phyloP scores from a whole-genome alignment of 371 early-diverging fungal genomes.

The Syncephalis plumigaleata region DNA sequence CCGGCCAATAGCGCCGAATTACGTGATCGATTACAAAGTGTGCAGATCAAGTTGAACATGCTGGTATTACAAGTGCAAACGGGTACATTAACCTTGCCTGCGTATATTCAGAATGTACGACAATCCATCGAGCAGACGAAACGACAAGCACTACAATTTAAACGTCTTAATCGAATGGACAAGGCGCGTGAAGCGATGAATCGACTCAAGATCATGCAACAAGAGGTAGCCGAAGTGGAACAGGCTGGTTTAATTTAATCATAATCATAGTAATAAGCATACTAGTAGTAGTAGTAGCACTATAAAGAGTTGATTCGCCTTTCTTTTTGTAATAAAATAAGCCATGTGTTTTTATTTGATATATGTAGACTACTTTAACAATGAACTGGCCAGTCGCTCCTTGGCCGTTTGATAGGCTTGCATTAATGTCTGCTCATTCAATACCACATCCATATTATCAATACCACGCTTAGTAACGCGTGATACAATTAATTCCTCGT shows the following conservation, averaged over 20 bases:
- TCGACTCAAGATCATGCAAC: slow-evolving; percentile 59
- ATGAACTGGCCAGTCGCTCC: slow-evolving; percentile 64
- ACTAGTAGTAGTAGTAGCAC: no score
- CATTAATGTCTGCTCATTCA: slow-evolving; percentile 80
- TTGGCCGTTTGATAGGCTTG: slow-evolving; percentile 82
- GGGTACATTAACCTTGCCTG: slow-evolving; percentile 56
- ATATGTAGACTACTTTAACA: slow-evolving; percentile 33
- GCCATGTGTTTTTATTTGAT: slow-evolving; percentile 4
- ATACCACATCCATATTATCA: slow-evolving; percentile 60
- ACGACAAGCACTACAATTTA: slow-evolving; percentile 48
- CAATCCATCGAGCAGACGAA: slow-evolving; percentile 39
- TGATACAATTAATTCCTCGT: slow-evolving; percentile 67
- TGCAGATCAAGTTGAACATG: slow-evolving; percentile 64
- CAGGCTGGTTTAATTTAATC: slow-evolving; percentile 22
- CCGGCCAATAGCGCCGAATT: slow-evolving; percentile 26
- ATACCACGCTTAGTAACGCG: slow-evolving; percentile 80
- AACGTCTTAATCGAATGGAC: slow-evolving; percentile 36
- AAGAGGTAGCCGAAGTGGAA: slow-evolving; percentile 62
- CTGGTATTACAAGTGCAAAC: slow-evolving; percentile 62
- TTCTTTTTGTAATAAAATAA: no score
- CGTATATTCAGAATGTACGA: slow-evolving; percentile 31
- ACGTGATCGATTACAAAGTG: slow-evolving; percentile 37
- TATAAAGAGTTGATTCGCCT: no score
- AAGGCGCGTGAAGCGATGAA: slow-evolving; percentile 46
- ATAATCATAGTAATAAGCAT: no score